These are phyloP conservation scores for Coemansia sp. DNA, from an alignment of 192 early-diverging fungal genomes.

Conservation along the genomic window DNA sequence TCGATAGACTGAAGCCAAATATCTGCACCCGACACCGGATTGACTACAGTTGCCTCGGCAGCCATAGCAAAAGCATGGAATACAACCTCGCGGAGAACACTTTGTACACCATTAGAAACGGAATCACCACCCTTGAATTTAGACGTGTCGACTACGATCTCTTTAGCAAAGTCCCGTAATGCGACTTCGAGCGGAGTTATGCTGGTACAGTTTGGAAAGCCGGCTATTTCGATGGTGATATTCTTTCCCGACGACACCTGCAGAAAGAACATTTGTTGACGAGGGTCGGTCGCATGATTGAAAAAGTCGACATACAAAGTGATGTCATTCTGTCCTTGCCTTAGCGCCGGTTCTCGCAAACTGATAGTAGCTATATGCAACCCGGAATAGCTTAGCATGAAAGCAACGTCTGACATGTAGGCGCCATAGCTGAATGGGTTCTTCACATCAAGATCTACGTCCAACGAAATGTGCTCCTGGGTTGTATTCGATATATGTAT, in stretches of 20 bases:
- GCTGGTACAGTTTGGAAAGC: slow-evolving; percentile 44
- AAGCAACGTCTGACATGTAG: slow-evolving; percentile 33
- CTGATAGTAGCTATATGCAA: slow-evolving; percentile 42
- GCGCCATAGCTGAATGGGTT: slow-evolving; percentile 49
- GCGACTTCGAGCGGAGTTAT: slow-evolving; percentile 43
- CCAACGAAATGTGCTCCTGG: slow-evolving; percentile 15
- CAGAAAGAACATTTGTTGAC: slow-evolving; percentile 43
- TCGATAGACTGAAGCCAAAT: slow-evolving; percentile 47
- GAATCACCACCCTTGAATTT: slow-evolving; percentile 11
- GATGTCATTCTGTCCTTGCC: slow-evolving; percentile 19
- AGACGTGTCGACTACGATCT: slow-evolving; percentile 22
- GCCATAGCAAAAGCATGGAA: slow-evolving; percentile 42
- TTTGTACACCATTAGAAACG: background rate
- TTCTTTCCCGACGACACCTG: slow-evolving; percentile 27
- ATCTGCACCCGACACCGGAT: slow-evolving; percentile 41
- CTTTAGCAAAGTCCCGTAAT: slow-evolving; percentile 31
- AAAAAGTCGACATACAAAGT: slow-evolving; percentile 31
- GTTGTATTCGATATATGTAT: slow-evolving; percentile 40
- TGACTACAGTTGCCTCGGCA: slow-evolving; percentile 45
- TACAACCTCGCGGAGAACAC: slow-evolving; percentile 29
- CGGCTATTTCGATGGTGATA: slow-evolving; percentile 30
- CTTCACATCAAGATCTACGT: slow-evolving; percentile 26
- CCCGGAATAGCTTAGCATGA: slow-evolving; percentile 28
- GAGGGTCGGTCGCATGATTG: slow-evolving; percentile 42
- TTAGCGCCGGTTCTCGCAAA: slow-evolving; percentile 20